Evolutionary conservation across 352 stramenopile species (phyloP), one percentile per base, ranked within the genome.

Genomic region (Globisporangium emineosum): DNA sequence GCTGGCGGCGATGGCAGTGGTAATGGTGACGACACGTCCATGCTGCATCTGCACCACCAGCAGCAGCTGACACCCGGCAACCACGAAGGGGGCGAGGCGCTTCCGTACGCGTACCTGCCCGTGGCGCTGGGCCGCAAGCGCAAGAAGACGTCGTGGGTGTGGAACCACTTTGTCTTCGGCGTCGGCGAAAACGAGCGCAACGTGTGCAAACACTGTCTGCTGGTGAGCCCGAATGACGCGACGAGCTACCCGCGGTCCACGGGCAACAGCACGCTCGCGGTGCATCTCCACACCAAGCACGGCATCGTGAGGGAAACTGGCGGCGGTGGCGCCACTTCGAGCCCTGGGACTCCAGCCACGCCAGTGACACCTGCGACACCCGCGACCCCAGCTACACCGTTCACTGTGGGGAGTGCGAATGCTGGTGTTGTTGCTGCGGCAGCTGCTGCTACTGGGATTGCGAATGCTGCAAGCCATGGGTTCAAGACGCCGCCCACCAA

Each of bases 111-210:
- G 42, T 35, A 55, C 17, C 40, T 29, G 17, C 57, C 57, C n/a
- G 57, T 62, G 57, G 12, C 21, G 35, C 19, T 51, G 15, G 25
- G 17, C 33, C 60, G 60, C 49, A 65, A 65, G 60, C 60, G 60
- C 49, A 65, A 58, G 49, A 57, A 65, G 25, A 65, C 47, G 47
- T 65, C 60, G 32, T 65, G 60, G 60, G 60, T 65, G 15, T 65
- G 50, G 33, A 37, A 65, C 35, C 60, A 65, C 60, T 65, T 65
- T 27, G 32, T 42, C 27, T 21, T n/a, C 27, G n/a, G 42, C 19
- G 57, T 17, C 42, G 57, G 40, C 40, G 53, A 45, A 17, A 49
- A 33, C 53, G 53, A 43, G 33, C 53, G 53, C 53, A 59, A 59
- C 10, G 53, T 59, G n/a, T 59, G 53, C 53, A 40, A 25, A 17